Evolutionary conservation across 345 rosid genomes (phyloP), one percentile per base, ranked within the genome.

Genomic region (Geranium rotundifolium): DNA sequence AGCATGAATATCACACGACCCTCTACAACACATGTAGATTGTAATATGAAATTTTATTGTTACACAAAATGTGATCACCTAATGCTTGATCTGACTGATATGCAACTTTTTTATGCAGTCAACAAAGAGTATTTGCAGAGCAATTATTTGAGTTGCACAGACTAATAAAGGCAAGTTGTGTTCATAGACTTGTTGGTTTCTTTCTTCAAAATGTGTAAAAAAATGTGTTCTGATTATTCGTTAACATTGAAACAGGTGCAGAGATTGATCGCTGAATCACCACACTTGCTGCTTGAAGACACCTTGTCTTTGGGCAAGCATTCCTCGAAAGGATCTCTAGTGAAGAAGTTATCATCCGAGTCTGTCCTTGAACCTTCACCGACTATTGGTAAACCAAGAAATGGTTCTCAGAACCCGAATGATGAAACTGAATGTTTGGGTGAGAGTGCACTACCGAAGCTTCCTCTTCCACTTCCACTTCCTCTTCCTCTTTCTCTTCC

Each of bases 111-210:
- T 41, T 78, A 75, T 79, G 63, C 92, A 87, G 97, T 41, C 97
- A 90, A 66, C 92, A 90, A 61, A 87, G 88, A 73, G 70, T 82
- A 56, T 87, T 90, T 13, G 70, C 80, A 0, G 64, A 69, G n/a
- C 95, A 90, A 79, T 82, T 90, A 61, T 90, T 90, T 65, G 95
- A 90, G 80, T 75, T 90, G 70, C 92, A 90, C 73, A 85, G 95
- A 76, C 75, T 90, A 31, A 69, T 85, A 64, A 85, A 76, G 95
- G 97, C 87, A 81, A 74, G 57, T 30, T 27, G 12, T 31, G 19
- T 49, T 19, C 34, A 30, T 54, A 58, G 16, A 19, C 39, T 54
- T 30, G 37, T 60, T 19, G 19, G 4, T 34, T 34, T 34, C 41
- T 4, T 34, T 34, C 41, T 34, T 3, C 41, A 34, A 34, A 34